Percentiles rank a stretch among this genome's conserved stretches.
Evolutionary conservation across 2,329 filamentous ascomycete genomes (phyloP).

Genomic region (Juglanconis sp.): DNA sequence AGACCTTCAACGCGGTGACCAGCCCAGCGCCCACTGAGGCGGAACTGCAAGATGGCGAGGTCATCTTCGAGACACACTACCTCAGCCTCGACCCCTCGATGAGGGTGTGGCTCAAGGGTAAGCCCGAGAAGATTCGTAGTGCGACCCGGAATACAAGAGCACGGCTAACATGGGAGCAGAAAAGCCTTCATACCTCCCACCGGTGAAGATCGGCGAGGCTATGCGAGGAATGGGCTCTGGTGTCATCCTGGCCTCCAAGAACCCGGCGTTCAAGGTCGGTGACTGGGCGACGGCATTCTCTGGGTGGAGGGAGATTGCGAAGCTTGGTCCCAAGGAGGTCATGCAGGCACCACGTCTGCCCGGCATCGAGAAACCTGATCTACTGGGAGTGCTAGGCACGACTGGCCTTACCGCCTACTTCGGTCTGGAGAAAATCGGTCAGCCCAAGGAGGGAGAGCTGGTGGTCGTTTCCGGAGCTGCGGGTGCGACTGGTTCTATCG

Average conservation of each 20-base stretch:
- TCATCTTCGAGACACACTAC: constrained; percentile 50
- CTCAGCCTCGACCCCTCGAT: constrained; percentile 62
- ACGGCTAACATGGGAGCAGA: constrained; percentile 6
- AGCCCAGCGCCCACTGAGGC: constrained; percentile 47
- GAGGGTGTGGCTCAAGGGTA: constrained; percentile 58
- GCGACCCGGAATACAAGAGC: background rate
- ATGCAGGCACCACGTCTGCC: constrained; percentile 24
- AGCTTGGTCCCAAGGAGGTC: constrained; percentile 43
- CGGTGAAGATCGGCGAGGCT: constrained; percentile 56
- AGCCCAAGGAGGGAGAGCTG: constrained; percentile 60
- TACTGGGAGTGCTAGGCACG: constrained; percentile 52
- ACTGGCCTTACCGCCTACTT: constrained; percentile 67
- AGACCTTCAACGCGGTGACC: constrained; percentile 58
- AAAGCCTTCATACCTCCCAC: constrained; percentile 50
- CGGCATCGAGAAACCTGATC: constrained; percentile 43
- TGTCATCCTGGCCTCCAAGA: constrained; percentile 48
- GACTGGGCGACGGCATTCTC: constrained; percentile 46
- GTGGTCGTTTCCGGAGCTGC: constrained; percentile 66
- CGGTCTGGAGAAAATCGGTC: constrained; percentile 60
- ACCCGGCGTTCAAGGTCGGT: constrained; percentile 43
- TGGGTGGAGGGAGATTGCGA: constrained; percentile 58
- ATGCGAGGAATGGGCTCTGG: constrained; percentile 58
- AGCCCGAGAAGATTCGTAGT: background rate
- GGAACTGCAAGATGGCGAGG: constrained; percentile 48
- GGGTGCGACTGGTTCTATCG: constrained; percentile 64